Conservation (phyloP, 2,329 filamentous ascomycete species). For the Colletotrichum phormii region DNA sequence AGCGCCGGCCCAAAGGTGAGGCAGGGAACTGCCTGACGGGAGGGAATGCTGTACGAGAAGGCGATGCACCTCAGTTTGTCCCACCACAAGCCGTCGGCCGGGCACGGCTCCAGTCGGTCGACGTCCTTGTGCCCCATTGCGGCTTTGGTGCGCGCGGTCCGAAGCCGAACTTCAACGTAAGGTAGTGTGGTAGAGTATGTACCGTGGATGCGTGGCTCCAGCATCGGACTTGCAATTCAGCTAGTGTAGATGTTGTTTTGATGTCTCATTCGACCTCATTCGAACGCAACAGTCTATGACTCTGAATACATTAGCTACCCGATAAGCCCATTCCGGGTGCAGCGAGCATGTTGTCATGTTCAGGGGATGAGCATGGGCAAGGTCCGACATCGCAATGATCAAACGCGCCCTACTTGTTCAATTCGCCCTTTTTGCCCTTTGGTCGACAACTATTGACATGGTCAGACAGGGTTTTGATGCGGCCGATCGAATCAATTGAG, state of each 20-base stretch:
- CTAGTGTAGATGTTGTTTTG: neutral
- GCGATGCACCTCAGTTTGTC: constrained; percentile 1
- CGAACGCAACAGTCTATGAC: neutral
- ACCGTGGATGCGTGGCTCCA: neutral
- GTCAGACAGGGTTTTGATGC: constrained; percentile 8
- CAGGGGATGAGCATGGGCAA: neutral
- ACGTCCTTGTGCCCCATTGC: constrained; percentile 32
- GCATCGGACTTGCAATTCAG: neutral
- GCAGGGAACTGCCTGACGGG: neutral
- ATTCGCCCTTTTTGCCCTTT: constrained; percentile 8
- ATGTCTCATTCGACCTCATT: neutral
- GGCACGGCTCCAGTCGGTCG: constrained; percentile 36
- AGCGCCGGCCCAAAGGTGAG: neutral
- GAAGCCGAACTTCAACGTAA: constrained; percentile 4
- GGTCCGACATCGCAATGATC: constrained; percentile 18
- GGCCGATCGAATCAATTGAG: constrained; percentile 1
- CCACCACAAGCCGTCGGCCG: constrained; percentile 36
- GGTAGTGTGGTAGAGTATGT: no score
- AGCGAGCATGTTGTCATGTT: neutral
- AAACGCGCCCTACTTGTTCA: constrained; percentile 10
- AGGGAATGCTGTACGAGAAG: neutral
- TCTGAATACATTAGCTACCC: neutral
- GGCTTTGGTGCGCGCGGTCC: constrained; percentile 36
- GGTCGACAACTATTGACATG: constrained; percentile 3
- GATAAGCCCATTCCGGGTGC: neutral